Evolutionary conservation across 169 alveolate species (phyloP).

Genomic region (Plasmodium vivax): DNA sequence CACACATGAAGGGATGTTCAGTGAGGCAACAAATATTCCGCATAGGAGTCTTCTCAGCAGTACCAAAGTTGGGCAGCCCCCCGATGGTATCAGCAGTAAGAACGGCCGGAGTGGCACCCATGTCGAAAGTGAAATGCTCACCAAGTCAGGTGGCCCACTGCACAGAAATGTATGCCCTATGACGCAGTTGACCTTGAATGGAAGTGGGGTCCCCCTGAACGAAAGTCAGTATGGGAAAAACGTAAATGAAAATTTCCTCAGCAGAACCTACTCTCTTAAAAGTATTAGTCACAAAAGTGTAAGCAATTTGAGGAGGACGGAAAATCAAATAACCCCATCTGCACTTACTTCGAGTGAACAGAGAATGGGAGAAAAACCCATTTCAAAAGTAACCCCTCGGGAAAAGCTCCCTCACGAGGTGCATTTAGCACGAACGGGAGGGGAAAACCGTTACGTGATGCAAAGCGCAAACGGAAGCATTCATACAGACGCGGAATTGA

Average conservation of each 20-base stretch:
- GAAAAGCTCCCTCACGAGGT: not conserved
- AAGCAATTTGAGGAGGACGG: not conserved
- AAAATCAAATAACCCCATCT: not conserved
- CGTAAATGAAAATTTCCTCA: not conserved
- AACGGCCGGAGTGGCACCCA: not conserved
- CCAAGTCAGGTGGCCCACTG: not conserved
- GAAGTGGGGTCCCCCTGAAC: not conserved
- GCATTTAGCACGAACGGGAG: not conserved
- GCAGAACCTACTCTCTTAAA: constrained; percentile 11
- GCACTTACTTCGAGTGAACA: not conserved
- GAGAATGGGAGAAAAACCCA: not conserved
- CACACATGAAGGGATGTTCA: not conserved
- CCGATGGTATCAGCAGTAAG: not conserved
- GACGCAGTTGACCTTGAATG: not conserved
- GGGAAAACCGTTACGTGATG: constrained; percentile 1
- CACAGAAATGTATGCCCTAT: not conserved
- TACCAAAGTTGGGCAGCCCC: not conserved
- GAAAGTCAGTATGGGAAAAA: not conserved
- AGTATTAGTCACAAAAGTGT: not conserved
- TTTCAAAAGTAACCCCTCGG: not conserved
- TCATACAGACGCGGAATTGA: not conserved
- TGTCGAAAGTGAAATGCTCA: not conserved
- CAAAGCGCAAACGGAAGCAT: not conserved
- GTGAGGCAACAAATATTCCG: not conserved
- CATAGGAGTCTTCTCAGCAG: not conserved